Conservation (phyloP, 768 basidiomycete genomes). For the Cystofilobasidium bisporidii region DNA sequence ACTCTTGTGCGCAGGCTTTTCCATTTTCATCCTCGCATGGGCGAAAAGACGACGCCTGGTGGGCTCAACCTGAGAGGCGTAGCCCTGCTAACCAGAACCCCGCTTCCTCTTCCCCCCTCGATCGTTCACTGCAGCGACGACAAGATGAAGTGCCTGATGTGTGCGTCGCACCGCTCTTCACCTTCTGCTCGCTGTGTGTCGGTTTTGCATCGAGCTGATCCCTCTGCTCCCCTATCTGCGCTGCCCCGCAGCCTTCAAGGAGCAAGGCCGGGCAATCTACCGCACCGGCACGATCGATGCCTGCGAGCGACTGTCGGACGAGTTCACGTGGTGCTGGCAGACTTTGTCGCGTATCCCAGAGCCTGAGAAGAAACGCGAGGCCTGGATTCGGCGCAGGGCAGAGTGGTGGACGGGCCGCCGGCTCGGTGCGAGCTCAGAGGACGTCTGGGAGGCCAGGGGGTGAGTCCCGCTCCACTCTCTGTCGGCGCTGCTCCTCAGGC, state of each 20-base stretch:
- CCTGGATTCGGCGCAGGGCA: slow-evolving; percentile 79
- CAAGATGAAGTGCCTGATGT: background rate
- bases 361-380: slow-evolving; percentile 59
- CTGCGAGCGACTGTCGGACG: slow-evolving; percentile 69
- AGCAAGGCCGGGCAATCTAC: slow-evolving; percentile 77
- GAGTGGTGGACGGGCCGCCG: slow-evolving; percentile 90
- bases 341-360: slow-evolving; percentile 60
- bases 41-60: too few species aligned
- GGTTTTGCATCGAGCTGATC: background rate
- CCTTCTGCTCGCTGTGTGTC: background rate
- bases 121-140: background rate
- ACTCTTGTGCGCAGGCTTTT: slow-evolving; percentile 43
- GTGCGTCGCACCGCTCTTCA: background rate
- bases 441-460: slow-evolving; percentile 5
- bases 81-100: too few species aligned
- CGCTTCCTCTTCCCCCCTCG: too few species aligned
- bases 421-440: slow-evolving; percentile 34
- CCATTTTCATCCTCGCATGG: background rate
- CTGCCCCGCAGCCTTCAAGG: slow-evolving; percentile 52
- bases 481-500: background rate
- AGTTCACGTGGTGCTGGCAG: slow-evolving; percentile 92
- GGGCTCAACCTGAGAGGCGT: too few species aligned
- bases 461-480: background rate
- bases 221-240: too few species aligned
- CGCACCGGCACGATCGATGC: slow-evolving; percentile 64